Evolutionary conservation across 2,329 filamentous ascomycete genomes (phyloP), one percentile per base, ranked within the genome.

Genomic region (Raffaelea deltoideospora): DNA sequence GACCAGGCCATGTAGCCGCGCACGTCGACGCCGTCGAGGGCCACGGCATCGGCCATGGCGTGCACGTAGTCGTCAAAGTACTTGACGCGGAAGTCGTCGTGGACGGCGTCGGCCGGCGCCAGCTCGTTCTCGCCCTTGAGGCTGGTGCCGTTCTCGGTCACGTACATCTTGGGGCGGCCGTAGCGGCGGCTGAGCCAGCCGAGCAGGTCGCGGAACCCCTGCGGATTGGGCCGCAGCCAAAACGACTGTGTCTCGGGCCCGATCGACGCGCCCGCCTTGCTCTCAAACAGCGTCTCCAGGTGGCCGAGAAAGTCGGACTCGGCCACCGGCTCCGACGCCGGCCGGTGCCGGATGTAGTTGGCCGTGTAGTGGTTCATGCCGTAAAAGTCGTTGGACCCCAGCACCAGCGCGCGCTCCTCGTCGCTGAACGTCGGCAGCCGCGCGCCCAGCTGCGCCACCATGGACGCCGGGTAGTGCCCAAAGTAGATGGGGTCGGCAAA

Each of bases 301-400:
- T 92, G 80, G 37, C 85, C 85, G 11, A 73, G 61, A 56, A 74
- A 75, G 59, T 93, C 84, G 11, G 33, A 5, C n/a, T 7, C 26
- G 26, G 11, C n/a, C 4, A 63, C 61, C 1, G 70, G 65, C 1
- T 81, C 60, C 33, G 67, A 60, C 7, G 67, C 69, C 8, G 69
- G 66, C 50, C 74, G 72, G 59, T 87, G 77, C 55, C 76, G 77
- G 60, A 92, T 76, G 60, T 82, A 92, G 65, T 90, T 83, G 51
- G 83, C 79, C 35, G 82, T 87, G 65, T 93, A 93, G 65, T 86
- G 80, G 65, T 93, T 92, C 82, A 88, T 88, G 55, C 83, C 85
- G 57, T 92, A 92, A 59, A 92, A 92, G 63, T 92, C 85, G 56
- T 90, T 90, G 53, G 78, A 84, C n/a, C 81, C 83, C 50, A 79